A percentile compares a stretch with the other conserved stretches of the same genome.
Evolutionary conservation across 345 rosid genomes (phyloP).

Genomic region (Jatropha curcas): DNA sequence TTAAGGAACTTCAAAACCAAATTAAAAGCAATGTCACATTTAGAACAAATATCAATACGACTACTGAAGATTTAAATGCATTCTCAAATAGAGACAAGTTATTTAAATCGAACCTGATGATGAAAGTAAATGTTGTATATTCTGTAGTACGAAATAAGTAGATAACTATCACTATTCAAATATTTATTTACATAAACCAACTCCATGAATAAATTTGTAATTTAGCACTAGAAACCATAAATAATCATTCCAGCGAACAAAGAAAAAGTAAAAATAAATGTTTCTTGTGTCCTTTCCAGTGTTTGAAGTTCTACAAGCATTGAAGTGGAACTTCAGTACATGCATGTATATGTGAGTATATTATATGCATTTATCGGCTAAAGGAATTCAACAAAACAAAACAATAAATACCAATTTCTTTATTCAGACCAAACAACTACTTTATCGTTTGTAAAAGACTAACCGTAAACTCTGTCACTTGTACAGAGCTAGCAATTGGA

Average conservation of each 20-base stretch:
- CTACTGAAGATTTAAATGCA: background rate
- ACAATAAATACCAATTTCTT: background rate
- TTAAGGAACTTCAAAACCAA: background rate
- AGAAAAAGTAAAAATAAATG: background rate
- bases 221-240: background rate
- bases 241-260: background rate
- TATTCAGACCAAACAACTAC: background rate
- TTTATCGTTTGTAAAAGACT: slow-evolving; percentile 21
- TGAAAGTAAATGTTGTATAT: background rate
- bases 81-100: background rate
- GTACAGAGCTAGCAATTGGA: slow-evolving; percentile 61
- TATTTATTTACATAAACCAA: background rate
- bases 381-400: background rate
- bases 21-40: background rate
- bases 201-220: background rate
- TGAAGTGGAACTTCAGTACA: background rate
- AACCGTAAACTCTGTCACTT: slow-evolving; percentile 97
- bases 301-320: background rate
- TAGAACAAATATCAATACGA: background rate
- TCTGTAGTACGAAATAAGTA: background rate
- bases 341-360: background rate
- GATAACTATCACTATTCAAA: background rate
- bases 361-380: background rate
- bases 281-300: background rate
- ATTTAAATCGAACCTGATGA: background rate